A percentile compares a stretch with the other conserved stretches of the same genome.
Conservation (phyloP, 1,139 yeast species). For the Blastobotrys serpentis region DNA sequence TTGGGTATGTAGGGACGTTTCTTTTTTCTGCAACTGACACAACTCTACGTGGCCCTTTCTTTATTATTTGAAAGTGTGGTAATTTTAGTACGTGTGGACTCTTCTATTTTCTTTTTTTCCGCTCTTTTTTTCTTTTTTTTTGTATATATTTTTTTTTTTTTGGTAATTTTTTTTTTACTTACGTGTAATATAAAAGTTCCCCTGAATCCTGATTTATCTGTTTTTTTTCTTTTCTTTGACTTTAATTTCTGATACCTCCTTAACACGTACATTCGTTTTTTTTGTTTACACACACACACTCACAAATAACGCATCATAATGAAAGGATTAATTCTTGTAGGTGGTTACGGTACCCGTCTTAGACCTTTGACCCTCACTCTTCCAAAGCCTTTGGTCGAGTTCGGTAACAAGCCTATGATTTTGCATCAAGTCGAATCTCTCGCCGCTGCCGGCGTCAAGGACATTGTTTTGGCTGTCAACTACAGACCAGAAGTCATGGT, state of each 20-base stretch:
- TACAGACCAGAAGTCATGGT: conserved; percentile 99
- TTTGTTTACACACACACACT: conserved; percentile 9
- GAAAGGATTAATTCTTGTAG: conserved; percentile 98
- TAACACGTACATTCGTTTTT: conserved; percentile 18
- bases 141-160: too few species aligned
- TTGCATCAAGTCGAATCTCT: conserved; percentile 97
- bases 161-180: background rate
- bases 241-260: conserved; percentile 14
- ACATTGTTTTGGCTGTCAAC: conserved; percentile 97
- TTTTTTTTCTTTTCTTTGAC: conserved; percentile 8
- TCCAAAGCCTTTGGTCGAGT: conserved; percentile 98
- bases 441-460: conserved; percentile 98
- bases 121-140: background rate
- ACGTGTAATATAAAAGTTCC: conserved; percentile 10
- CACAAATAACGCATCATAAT: conserved; percentile 40
- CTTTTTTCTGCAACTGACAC: conserved; percentile 6
- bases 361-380: conserved; percentile 96
- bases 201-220: conserved; percentile 2
- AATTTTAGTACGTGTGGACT: background rate
- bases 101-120: background rate
- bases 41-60: conserved; percentile 6
- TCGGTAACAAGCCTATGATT: conserved; percentile 88
- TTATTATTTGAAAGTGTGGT: too few species aligned
- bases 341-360: conserved; percentile 99
- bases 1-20: conserved; percentile 2